phyloP scores from a whole-genome alignment of 2,329 filamentous ascomycete species.

The Stagonosporopsis vannaccii region DNA sequence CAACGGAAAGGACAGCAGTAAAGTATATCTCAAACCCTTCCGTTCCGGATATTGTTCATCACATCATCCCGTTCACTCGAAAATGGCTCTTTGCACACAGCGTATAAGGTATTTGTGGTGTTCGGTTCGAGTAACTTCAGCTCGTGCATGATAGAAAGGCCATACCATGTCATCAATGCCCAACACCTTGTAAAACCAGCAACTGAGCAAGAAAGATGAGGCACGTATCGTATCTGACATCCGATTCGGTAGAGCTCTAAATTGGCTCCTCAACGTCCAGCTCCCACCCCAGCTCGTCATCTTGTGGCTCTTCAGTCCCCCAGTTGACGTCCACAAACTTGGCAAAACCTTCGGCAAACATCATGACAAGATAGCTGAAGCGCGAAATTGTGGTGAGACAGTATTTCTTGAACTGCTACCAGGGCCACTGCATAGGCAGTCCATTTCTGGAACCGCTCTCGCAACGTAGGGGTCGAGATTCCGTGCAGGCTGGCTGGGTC shows the following conservation, averaged over 20 bases:
- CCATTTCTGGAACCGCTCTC: neutral
- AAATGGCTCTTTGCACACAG: too few relatives aligned
- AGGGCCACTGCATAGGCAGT: neutral
- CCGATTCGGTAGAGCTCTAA: neutral
- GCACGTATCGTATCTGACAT: neutral
- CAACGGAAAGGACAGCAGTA: too few relatives aligned
- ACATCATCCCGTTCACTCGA: too few relatives aligned
- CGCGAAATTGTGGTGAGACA: too few relatives aligned
- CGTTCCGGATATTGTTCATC: too few relatives aligned
- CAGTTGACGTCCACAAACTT: neutral
- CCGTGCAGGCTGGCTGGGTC: neutral
- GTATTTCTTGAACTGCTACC: neutral
- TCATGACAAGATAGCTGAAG: too few relatives aligned
- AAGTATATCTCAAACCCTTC: too few relatives aligned
- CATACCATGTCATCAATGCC: neutral
- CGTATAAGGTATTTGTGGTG: too few relatives aligned
- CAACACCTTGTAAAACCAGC: neutral
- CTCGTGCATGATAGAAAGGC: too few relatives aligned
- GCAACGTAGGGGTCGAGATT: neutral
- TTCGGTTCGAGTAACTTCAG: too few relatives aligned
- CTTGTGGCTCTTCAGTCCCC: neutral
- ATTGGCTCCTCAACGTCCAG: neutral
- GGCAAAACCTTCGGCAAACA: neutral
- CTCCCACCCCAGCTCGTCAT: neutral
- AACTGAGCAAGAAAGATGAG: neutral